Evolutionary conservation across 495 filamentous ascomycete genomes (phyloP).

Genomic region (Neurospora sp.): DNA sequence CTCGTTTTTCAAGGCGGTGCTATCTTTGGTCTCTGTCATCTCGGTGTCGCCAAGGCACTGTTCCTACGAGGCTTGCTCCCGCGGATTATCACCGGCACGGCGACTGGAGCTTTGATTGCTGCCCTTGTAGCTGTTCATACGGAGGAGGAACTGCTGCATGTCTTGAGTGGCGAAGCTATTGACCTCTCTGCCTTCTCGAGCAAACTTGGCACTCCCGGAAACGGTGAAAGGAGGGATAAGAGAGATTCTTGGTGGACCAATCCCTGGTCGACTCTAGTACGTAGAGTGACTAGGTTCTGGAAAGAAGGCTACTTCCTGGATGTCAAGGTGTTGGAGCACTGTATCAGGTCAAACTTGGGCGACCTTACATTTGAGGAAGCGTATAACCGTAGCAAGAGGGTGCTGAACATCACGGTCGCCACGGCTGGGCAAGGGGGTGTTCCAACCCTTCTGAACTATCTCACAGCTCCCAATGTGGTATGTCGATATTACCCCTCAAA

Average conservation of each 20-base stretch:
- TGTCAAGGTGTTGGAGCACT: constrained; percentile 71
- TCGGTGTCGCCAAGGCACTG: constrained; percentile 84
- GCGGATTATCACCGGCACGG: constrained; percentile 84
- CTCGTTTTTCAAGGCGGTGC: constrained; percentile 85
- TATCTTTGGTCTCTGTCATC: constrained; percentile 84
- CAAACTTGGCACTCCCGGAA: constrained; percentile 16
- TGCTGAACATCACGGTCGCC: constrained; percentile 87
- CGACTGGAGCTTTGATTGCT: constrained; percentile 82
- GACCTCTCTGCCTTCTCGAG: constrained; percentile 70
- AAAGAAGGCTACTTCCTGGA: constrained; percentile 77
- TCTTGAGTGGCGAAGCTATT: constrained; percentile 70
- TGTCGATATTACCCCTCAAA: constrained; percentile 20
- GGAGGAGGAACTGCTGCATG: constrained; percentile 70
- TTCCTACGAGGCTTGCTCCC: constrained; percentile 77
- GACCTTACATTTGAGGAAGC: constrained; percentile 93
- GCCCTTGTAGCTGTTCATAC: constrained; percentile 83
- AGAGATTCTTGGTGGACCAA: constrained; percentile 28
- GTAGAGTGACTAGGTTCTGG: constrained; percentile 56
- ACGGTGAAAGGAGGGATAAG: constrained; percentile 3
- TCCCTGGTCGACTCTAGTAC: constrained; percentile 43
- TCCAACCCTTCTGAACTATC: constrained; percentile 81
- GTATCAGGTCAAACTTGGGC: constrained; percentile 75
- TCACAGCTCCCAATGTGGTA: constrained; percentile 92
- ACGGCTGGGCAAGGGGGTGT: constrained; percentile 63
- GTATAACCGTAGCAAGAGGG: constrained; percentile 72